Base-by-base conservation (phyloP, 2,329 filamentous ascomycete species). In the Dendryphion nanum region DNA sequence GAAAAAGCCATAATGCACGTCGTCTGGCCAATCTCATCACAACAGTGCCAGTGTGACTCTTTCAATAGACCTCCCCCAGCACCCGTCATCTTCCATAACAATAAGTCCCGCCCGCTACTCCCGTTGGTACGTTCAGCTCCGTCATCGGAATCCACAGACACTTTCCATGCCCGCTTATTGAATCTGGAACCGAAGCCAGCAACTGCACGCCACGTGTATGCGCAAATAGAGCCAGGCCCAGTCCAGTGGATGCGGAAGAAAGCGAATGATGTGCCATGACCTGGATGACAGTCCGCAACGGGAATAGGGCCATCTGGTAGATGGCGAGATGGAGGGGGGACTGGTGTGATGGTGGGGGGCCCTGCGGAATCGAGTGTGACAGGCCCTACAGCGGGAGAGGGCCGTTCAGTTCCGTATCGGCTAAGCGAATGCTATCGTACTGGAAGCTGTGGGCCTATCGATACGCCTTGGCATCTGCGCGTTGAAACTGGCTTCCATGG, bases 191-290 rank as follows among this genome's bases (percentile, higher is more conserved):
- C 47, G 48, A 51, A 40, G 38, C 61, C 57, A 65, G 47, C 55
- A 40, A 56, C 42, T 41, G 52, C 44, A n/a, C 51, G 62, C 58
- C 62, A 66, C 62, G 62, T 66, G 56, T 64, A 63, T 52, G 42
- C 50, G 24, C 40, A 51, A 44, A 47, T 45, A 48, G 42, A 41
- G 42, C 38, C 37, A 34, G 42, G 31, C 42, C 47, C 44, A 37
- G 37, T 33, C 41, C 42, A 37, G 21, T 37, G 37, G 41, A 29
- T 32, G n/a, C 37, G 45, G 49, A 31, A 17, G 42, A 41, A 49
- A 44, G 52, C 50, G 37, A 33, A 53, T 55, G 54, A 55, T 48
- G 38, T 39, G 38, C 19, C 44, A 10, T 8, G 21, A 32, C 30
- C 36, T 42, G 34, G 44, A 41, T 37, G 46, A 38, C n/a, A 43